Evolutionary conservation across 345 rosid species (phyloP).

Genomic region (Eucalyptus dawsonii): DNA sequence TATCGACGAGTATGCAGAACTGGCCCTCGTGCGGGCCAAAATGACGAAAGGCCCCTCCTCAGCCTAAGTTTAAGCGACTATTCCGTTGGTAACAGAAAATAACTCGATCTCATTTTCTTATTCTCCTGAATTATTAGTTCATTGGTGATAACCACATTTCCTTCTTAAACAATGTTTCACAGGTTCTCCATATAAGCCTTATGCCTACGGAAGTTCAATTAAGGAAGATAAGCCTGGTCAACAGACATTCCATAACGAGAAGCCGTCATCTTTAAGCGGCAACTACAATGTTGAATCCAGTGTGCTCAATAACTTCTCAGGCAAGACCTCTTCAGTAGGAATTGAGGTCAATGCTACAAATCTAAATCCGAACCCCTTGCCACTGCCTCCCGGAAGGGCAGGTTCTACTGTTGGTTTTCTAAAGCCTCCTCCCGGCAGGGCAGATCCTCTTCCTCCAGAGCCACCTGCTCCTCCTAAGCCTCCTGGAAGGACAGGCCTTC

Average conservation of each 20-base stretch:
- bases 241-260: conserved; percentile 23
- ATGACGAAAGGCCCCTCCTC: conserved; percentile 89
- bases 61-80: conserved; percentile 64
- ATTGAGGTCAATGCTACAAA: conserved; percentile 5
- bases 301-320: conserved; percentile 1
- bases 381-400: conserved; percentile 57
- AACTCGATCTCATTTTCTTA: not conserved
- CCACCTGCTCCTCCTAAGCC: conserved; percentile 59
- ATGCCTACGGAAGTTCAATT: conserved; percentile 23
- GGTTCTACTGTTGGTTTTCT: not conserved
- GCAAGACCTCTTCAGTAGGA: conserved; percentile 19
- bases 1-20: conserved; percentile 28
- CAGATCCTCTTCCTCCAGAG: conserved; percentile 69
- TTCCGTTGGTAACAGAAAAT: conserved; percentile 38
- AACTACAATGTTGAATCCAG: conserved; percentile 12
- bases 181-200: conserved; percentile 55
- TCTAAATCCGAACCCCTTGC: conserved; percentile 1
- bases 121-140: not conserved
- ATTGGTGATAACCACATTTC: not conserved
- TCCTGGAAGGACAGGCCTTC: conserved; percentile 16
- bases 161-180: conserved; percentile 2
- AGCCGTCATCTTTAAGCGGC: conserved; percentile 20
- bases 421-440: conserved; percentile 64
- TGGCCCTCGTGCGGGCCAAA: conserved; percentile 25
- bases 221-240: conserved; percentile 35